Percentiles rank a stretch among this genome's conserved stretches.
These are phyloP conservation scores for Tranzscheliella williamsii DNA, from an alignment of 1,284 basidiomycete genomes.

Conservation along the genomic window DNA sequence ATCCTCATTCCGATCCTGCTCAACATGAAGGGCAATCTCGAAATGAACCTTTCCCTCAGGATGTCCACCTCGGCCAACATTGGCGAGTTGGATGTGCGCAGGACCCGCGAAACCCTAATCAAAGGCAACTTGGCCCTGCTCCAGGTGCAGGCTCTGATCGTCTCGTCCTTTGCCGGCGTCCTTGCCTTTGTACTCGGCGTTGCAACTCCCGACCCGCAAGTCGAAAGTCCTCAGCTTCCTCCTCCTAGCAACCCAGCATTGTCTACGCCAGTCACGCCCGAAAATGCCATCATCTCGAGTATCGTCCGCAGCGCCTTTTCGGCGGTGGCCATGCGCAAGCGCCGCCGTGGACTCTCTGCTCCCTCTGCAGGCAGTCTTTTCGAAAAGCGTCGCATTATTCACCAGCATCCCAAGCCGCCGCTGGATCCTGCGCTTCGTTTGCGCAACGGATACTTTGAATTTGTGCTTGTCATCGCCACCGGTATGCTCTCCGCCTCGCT, in stretches of 20 bases:
- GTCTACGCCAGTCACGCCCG: constrained; percentile 4
- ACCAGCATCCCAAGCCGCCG: constrained; percentile 55
- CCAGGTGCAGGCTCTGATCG: constrained; percentile 88
- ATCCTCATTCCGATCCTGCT: constrained; percentile 93
- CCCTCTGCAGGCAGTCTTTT: constrained; percentile 1
- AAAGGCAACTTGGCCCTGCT: constrained; percentile 82
- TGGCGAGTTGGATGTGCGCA: constrained; percentile 80
- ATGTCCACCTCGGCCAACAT: constrained; percentile 69
- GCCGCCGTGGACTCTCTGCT: constrained; percentile 14
- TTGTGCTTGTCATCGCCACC: constrained; percentile 83
- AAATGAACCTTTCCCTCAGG: constrained; percentile 75
- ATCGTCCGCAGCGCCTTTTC: constrained; percentile 26
- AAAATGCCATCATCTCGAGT: constrained; percentile 19
- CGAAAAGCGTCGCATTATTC: constrained; percentile 49
- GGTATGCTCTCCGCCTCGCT: constrained; percentile 85
- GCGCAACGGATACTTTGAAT: constrained; percentile 64
- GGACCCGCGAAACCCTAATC: constrained; percentile 71
- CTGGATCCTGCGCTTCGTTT: constrained; percentile 51
- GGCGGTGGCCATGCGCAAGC: constrained; percentile 10
- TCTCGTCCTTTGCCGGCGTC: constrained; percentile 82
- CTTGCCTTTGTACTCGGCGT: constrained; percentile 75
- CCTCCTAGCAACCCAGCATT: neutral
- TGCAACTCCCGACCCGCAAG: constrained; percentile 12
- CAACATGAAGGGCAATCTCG: constrained; percentile 94
- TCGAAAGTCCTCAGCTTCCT: constrained; percentile 8